Evolutionary conservation across 768 basidiomycete species (phyloP).

Genomic region (Rhodotorula kratochvilovae): DNA sequence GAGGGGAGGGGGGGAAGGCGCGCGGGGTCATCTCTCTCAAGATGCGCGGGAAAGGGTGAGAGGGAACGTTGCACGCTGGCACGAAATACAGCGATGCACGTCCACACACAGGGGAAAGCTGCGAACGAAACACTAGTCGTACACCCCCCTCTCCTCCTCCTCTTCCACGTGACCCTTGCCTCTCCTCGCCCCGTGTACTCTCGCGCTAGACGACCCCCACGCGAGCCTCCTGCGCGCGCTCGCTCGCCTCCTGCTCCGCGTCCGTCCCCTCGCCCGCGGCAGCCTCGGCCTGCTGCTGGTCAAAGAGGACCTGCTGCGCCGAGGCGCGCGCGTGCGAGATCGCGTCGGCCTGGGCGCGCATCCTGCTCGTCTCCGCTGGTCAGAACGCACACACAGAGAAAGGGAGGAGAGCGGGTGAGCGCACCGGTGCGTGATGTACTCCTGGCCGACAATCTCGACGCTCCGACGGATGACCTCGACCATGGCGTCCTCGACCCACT

Average conservation of each 20-base stretch:
- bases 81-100: too few relatives aligned
- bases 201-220: conserved; percentile 25
- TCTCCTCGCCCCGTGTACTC: too few relatives aligned
- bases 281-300: background rate
- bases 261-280: background rate
- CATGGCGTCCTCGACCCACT: conserved; percentile 91
- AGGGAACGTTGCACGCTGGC: too few relatives aligned
- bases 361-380: background rate
- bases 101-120: fast-evolving
- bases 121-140: background rate
- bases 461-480: conserved; percentile 79
- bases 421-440: conserved; percentile 30
- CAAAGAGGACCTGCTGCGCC: conserved; percentile 11
- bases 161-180: background rate
- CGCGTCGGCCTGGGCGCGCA: conserved; percentile 34
- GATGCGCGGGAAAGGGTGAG: too few relatives aligned
- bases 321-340: conserved; percentile 16
- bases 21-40: too few relatives aligned
- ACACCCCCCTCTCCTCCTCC: background rate
- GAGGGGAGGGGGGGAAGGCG: too few relatives aligned
- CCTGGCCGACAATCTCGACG: conserved; percentile 64
- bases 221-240: conserved; percentile 26
- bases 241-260: conserved; percentile 19
- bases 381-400: background rate
- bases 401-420: background rate